Evolutionary conservation across 176 grass and related monocot species (phyloP).

Genomic region (Canna indica): DNA sequence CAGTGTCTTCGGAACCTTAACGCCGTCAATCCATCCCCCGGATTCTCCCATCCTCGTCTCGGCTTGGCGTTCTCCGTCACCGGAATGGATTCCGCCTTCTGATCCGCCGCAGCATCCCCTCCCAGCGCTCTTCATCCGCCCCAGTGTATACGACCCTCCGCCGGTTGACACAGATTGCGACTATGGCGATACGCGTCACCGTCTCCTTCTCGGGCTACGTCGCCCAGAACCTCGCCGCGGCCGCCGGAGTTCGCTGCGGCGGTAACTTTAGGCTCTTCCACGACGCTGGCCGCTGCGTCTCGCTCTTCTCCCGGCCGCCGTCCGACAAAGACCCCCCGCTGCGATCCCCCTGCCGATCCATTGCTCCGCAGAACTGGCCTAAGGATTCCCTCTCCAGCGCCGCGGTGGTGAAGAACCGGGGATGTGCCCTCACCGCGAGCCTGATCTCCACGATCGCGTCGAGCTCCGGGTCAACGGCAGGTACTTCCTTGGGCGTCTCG

Average conservation of each 20-base stretch:
- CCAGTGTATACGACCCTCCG: slow-evolving; percentile 16
- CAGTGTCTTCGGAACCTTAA: not conserved
- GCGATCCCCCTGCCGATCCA: slow-evolving; percentile 26
- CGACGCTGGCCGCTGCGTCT: slow-evolving; percentile 43
- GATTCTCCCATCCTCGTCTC: not conserved
- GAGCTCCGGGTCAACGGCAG: slow-evolving; percentile 26
- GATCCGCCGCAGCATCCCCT: not conserved
- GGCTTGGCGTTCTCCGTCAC: not conserved
- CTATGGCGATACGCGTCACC: slow-evolving; percentile 92
- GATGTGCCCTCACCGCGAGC: slow-evolving; percentile 29
- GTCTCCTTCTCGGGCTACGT: slow-evolving; percentile 75
- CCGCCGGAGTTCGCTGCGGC: slow-evolving; percentile 48
- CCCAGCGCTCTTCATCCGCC: not conserved
- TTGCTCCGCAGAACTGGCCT: slow-evolving; percentile 20
- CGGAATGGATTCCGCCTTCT: not conserved
- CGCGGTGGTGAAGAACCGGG: slow-evolving; percentile 10
- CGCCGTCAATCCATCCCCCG: not conserved
- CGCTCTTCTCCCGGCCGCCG: slow-evolving; percentile 37
- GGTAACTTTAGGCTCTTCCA: slow-evolving; percentile 34
- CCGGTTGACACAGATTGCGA: slow-evolving; percentile 26
- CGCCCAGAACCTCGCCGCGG: slow-evolving; percentile 55
- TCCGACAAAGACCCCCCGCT: slow-evolving; percentile 19
- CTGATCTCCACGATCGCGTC: slow-evolving; percentile 42
- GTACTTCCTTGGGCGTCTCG: slow-evolving; percentile 31
- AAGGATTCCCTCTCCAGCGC: slow-evolving; percentile 11